Percentiles rank a stretch among this genome's conserved stretches.
These are phyloP conservation scores for Beauveria caledonica DNA, from an alignment of 2,329 filamentous ascomycete genomes.

Conservation along the genomic window DNA sequence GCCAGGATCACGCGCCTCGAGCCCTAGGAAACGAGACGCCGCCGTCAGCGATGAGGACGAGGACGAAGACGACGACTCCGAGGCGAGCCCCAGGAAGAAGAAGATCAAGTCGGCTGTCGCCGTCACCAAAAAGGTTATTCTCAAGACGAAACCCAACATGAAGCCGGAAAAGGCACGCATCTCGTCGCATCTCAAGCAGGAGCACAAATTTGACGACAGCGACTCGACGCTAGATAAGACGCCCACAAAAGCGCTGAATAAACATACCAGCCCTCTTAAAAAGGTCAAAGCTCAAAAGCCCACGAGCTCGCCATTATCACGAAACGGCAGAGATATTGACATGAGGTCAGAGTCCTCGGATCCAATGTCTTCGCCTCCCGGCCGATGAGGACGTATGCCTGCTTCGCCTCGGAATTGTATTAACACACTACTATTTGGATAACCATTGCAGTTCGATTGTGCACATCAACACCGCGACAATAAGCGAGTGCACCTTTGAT, in stretches of 20 bases:
- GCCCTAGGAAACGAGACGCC: constrained; percentile 49
- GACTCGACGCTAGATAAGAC: constrained; percentile 19
- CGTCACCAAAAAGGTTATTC: constrained; percentile 44
- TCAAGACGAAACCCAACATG: constrained; percentile 42
- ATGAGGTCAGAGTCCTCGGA: constrained; percentile 49
- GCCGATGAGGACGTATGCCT: neutral
- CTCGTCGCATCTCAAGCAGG: constrained; percentile 41
- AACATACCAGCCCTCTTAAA: constrained; percentile 32
- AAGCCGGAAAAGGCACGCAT: constrained; percentile 51
- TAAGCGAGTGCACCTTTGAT: neutral
- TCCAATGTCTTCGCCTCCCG: constrained; percentile 45
- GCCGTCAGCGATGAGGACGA: constrained; percentile 39
- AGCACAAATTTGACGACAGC: constrained; percentile 32
- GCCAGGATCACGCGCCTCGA: constrained; percentile 44
- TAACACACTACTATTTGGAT: constrained; percentile 6
- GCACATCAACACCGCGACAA: neutral
- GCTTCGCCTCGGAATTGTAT: neutral
- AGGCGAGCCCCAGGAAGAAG: constrained; percentile 49
- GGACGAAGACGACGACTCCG: constrained; percentile 43
- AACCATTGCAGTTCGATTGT: neutral
- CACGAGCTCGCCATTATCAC: constrained; percentile 39
- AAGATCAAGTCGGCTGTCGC: constrained; percentile 39
- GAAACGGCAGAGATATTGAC: constrained; percentile 41
- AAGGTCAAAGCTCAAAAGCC: constrained; percentile 40
- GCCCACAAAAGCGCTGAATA: constrained; percentile 27